Evolutionary conservation across 2,329 filamentous ascomycete genomes (phyloP).

Genomic region (Fusarium graminum): DNA sequence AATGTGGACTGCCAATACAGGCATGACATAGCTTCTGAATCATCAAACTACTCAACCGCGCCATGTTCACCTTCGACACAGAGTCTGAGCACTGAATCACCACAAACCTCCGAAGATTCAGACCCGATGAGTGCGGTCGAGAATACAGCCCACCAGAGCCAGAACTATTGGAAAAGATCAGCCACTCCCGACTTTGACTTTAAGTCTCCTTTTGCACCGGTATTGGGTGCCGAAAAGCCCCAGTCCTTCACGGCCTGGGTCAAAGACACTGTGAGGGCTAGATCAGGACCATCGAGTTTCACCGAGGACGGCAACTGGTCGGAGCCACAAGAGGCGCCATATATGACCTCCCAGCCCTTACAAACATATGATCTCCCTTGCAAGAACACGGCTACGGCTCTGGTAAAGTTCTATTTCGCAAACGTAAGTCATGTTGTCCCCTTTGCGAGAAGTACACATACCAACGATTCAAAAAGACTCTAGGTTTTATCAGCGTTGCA

Average conservation of each 20-base stretch:
- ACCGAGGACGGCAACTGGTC: slow-evolving; percentile 69
- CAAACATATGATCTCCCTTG: slow-evolving; percentile 52
- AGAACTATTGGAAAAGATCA: not conserved
- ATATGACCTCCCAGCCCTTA: slow-evolving; percentile 56
- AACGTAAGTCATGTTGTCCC: slow-evolving; percentile 59
- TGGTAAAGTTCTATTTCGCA: slow-evolving; percentile 66
- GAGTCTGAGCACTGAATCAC: not conserved
- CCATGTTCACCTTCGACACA: slow-evolving; percentile 7
- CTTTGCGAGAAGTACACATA: not conserved
- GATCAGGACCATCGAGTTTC: slow-evolving; percentile 67
- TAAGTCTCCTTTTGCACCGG: slow-evolving; percentile 2
- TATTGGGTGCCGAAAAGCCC: slow-evolving; percentile 65
- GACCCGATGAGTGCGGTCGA: not conserved
- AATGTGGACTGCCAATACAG: slow-evolving; percentile 23
- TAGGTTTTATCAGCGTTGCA: slow-evolving; percentile 72
- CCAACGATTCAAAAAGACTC: slow-evolving; percentile 58
- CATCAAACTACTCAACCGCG: slow-evolving; percentile 2
- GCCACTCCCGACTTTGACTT: not conserved
- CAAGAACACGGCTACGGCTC: slow-evolving; percentile 62
- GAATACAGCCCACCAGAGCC: not conserved
- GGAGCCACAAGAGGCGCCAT: slow-evolving; percentile 67
- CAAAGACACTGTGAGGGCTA: slow-evolving; percentile 69
- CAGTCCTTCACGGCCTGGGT: slow-evolving; percentile 72
- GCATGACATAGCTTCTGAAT: slow-evolving; percentile 1
- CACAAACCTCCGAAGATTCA: not conserved